These are phyloP conservation scores for Castanea crenata DNA, from an alignment of 306 rosid species.

Conservation along the genomic window DNA sequence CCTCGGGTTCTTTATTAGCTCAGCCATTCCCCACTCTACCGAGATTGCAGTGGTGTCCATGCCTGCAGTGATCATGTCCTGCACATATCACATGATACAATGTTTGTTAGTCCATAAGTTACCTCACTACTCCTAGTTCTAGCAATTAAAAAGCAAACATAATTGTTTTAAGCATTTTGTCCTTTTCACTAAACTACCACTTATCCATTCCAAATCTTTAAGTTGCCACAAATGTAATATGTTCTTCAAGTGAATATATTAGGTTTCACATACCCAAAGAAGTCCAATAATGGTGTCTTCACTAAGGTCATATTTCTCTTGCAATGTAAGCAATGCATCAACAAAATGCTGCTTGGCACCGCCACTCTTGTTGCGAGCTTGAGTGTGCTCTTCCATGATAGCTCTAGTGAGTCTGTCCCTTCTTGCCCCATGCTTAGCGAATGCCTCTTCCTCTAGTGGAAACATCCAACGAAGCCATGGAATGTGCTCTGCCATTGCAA, in stretches of 20 bases:
- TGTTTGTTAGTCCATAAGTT: neutral
- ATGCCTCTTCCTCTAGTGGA: conserved; percentile 83
- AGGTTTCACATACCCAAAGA: conserved; percentile 57
- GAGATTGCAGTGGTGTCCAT: conserved; percentile 78
- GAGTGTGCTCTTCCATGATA: conserved; percentile 90
- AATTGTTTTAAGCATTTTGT: too few relatives aligned
- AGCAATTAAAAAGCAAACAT: too few relatives aligned
- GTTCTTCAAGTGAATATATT: too few relatives aligned
- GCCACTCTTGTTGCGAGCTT: conserved; percentile 56
- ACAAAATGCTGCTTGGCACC: conserved; percentile 82
- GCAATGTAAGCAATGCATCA: conserved; percentile 76
- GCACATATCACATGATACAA: neutral
- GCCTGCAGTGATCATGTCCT: conserved; percentile 96
- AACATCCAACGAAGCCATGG: conserved; percentile 91
- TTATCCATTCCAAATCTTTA: too few relatives aligned
- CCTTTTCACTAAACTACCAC: too few relatives aligned
- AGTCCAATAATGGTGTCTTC: conserved; percentile 92
- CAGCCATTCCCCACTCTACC: conserved; percentile 90
- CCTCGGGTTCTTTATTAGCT: conserved; percentile 69
- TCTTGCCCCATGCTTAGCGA: conserved; percentile 68
- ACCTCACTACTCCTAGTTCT: too few relatives aligned
- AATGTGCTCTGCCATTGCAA: conserved; percentile 78
- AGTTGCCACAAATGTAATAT: too few relatives aligned
- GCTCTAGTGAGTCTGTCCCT: conserved; percentile 70
- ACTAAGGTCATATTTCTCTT: conserved; percentile 76